A percentile compares a stretch with the other conserved stretches of the same genome.
Conservation (phyloP, 2,329 filamentous ascomycete species). For the Colletotrichum orbiculare region DNA sequence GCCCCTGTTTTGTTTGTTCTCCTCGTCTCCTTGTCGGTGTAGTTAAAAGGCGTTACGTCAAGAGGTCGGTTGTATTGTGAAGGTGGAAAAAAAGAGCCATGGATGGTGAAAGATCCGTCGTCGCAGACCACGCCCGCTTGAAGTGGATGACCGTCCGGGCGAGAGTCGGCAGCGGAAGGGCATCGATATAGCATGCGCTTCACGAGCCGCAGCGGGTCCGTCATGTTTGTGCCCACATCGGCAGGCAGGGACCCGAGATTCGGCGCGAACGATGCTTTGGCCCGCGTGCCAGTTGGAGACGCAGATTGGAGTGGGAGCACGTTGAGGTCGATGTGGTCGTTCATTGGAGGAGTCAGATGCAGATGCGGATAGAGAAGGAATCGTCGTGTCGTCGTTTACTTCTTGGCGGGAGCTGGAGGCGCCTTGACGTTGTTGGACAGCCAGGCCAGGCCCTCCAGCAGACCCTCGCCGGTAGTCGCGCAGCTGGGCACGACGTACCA, state of each 20-base stretch:
- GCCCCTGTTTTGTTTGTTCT: conserved; percentile 7
- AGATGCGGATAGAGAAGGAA: conserved; percentile 2
- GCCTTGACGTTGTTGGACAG: conserved; percentile 86
- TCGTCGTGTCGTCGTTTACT: conserved; percentile 49
- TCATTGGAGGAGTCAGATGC: conserved; percentile 13
- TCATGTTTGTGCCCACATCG: no score
- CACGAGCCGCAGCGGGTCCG: no score
- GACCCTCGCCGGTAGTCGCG: conserved; percentile 82
- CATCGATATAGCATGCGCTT: no score
- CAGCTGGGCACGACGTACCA: conserved; percentile 89
- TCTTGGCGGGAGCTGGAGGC: conserved; percentile 65
- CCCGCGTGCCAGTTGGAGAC: no score
- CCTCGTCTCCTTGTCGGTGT: conserved; percentile 7
- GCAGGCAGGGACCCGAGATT: no score
- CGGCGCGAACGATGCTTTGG: no score
- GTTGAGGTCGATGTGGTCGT: no score
- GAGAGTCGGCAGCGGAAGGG: no score
- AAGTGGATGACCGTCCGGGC: no score
- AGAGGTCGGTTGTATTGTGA: conserved; percentile 1
- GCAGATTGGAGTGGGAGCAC: no score
- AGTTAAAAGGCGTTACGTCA: conserved; percentile 30
- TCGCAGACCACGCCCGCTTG: neutral
- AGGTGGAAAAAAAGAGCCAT: conserved; percentile 8
- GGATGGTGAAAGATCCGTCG: neutral
- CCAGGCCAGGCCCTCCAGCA: conserved; percentile 85